Conservation (phyloP, 164 flowering plant species). For the Piper betle region DNA sequence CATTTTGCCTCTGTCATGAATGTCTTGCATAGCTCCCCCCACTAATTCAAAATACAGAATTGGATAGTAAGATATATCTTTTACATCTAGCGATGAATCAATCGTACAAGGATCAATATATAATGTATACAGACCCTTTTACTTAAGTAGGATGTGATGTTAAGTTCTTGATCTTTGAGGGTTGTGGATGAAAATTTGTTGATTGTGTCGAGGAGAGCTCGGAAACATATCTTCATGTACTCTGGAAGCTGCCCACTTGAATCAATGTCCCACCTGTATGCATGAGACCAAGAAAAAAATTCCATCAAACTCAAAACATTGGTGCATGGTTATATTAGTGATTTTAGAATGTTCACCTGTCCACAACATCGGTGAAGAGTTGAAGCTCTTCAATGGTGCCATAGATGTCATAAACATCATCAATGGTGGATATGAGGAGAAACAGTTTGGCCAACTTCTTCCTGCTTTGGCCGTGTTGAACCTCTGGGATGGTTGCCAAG, state of each 20-base stretch:
- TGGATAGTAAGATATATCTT: not conserved
- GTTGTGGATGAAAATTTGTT: slow-evolving; percentile 23
- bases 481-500: too few species aligned
- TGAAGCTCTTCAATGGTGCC: not conserved
- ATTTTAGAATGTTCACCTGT: too few species aligned
- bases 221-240: slow-evolving; percentile 33
- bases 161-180: slow-evolving; percentile 17
- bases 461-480: not conserved
- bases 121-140: slow-evolving; percentile 19
- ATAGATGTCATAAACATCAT: not conserved
- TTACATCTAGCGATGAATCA: not conserved
- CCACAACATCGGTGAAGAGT: not conserved
- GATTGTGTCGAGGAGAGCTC: slow-evolving; percentile 21
- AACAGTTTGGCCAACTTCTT: not conserved
- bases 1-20: slow-evolving; percentile 45
- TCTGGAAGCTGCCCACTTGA: slow-evolving; percentile 31
- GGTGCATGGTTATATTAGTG: too few species aligned
- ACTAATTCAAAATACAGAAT: slow-evolving; percentile 15
- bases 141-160: slow-evolving; percentile 18
- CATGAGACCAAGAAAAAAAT: too few species aligned
- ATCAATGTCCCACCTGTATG: slow-evolving; percentile 46
- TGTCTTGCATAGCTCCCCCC: slow-evolving; percentile 39
- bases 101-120: not conserved
- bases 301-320: too few species aligned
- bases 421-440: not conserved